Evolutionary conservation across 805 yeast species (phyloP).

Genomic region (Schwanniomyces pseudopolymorphus): DNA sequence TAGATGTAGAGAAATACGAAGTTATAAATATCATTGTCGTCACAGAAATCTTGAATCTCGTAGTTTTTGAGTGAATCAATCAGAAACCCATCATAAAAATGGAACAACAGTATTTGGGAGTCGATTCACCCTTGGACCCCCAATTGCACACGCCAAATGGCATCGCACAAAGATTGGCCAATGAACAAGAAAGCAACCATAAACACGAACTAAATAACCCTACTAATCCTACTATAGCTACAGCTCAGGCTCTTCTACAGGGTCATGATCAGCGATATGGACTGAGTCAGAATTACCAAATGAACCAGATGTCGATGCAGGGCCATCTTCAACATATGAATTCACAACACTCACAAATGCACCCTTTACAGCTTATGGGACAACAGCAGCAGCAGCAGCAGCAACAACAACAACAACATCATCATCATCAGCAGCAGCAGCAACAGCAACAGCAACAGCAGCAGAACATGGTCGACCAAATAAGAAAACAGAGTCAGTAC

Average conservation of each 20-base stretch:
- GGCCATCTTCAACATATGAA: conserved; percentile 4
- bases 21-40: background rate
- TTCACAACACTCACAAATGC: conserved; percentile 5
- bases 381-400: conserved; percentile 8
- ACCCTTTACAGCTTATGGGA: conserved; percentile 9
- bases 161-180: background rate
- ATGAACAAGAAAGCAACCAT: conserved; percentile 3
- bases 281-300: conserved; percentile 8
- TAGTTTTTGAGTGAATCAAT: background rate
- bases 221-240: conserved; percentile 13
- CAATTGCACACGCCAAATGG: conserved; percentile 10
- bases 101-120: conserved; percentile 18
- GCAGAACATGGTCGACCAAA: conserved; percentile 7
- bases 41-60: background rate
- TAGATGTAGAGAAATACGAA: background rate
- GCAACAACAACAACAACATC: conserved; percentile 13
- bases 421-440: conserved; percentile 10
- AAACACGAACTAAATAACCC: conserved; percentile 10
- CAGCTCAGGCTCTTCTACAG: conserved; percentile 15
- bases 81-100: conserved; percentile 3
- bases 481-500: conserved; percentile 3
- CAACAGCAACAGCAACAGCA: conserved; percentile 10
- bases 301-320: conserved; percentile 2
- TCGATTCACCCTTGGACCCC: conserved; percentile 16
- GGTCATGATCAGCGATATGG: conserved; percentile 8